phyloP scores from a whole-genome alignment of 2,329 filamentous ascomycete genomes.

The Cercospora canescens region DNA sequence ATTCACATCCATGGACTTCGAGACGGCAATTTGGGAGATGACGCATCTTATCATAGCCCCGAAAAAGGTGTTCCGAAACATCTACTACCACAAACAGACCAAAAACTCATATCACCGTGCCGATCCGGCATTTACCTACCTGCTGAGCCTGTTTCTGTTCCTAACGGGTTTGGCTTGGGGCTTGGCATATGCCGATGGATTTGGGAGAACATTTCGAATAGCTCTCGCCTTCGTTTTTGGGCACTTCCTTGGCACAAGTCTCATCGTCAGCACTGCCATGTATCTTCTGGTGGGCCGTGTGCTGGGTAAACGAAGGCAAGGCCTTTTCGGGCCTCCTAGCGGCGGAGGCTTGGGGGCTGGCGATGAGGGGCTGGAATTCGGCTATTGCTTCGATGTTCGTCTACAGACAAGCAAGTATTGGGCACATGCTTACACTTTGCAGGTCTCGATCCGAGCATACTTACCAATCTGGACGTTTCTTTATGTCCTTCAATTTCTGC shows the following conservation, averaged over 20 bases:
- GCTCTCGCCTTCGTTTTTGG: slow-evolving; percentile 52
- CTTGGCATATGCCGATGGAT: slow-evolving; percentile 52
- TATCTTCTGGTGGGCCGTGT: slow-evolving; percentile 65
- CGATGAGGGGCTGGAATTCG: slow-evolving; percentile 64
- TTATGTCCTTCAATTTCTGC: slow-evolving; percentile 66
- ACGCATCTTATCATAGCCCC: slow-evolving; percentile 66
- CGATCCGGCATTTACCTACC: slow-evolving; percentile 69
- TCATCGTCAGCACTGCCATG: slow-evolving; percentile 61
- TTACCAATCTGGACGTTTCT: slow-evolving; percentile 68
- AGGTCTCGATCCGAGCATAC: slow-evolving; percentile 61
- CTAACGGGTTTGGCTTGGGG: slow-evolving; percentile 60
- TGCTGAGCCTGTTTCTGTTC: slow-evolving; percentile 64
- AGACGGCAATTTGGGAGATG: slow-evolving; percentile 72
- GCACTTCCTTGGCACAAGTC: slow-evolving; percentile 63
- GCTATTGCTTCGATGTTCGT: slow-evolving; percentile 67
- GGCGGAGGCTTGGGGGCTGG: slow-evolving; percentile 26
- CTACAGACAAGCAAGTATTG: slow-evolving; percentile 27
- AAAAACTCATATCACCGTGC: slow-evolving; percentile 71
- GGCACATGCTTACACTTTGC: slow-evolving; percentile 42
- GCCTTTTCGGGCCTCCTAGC: slow-evolving; percentile 57
- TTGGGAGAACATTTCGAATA: slow-evolving; percentile 46
- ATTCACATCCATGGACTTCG: slow-evolving; percentile 73
- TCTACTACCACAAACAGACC: slow-evolving; percentile 68
- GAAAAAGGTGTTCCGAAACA: slow-evolving; percentile 70
- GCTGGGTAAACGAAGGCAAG: slow-evolving; percentile 57